These are phyloP conservation scores for Blastobotrys buckinghamii DNA, from an alignment of 1,139 yeast genomes.

Conservation along the genomic window DNA sequence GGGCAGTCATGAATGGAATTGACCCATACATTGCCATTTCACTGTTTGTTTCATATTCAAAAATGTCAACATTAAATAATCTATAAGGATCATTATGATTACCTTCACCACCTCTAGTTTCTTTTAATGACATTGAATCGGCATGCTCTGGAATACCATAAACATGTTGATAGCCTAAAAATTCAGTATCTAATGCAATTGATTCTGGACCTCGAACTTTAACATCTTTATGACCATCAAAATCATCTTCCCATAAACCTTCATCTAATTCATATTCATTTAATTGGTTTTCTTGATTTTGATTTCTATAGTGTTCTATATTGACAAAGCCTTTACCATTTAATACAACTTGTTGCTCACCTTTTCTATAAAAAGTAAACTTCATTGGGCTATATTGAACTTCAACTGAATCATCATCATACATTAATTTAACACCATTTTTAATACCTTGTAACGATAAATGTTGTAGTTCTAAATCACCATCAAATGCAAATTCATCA, in stretches of 20 bases:
- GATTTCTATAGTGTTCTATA: constrained; percentile 67
- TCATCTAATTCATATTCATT: constrained; percentile 25
- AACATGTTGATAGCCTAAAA: constrained; percentile 54
- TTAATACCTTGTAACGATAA: constrained; percentile 9
- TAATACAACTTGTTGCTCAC: constrained; percentile 45
- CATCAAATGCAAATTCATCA: constrained; percentile 55
- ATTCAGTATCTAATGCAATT: constrained; percentile 68
- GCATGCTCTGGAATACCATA: constrained; percentile 98
- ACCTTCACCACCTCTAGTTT: constrained; percentile 45
- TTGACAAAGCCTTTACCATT: constrained; percentile 70
- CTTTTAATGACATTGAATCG: constrained; percentile 64
- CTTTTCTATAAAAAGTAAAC: constrained; percentile 44
- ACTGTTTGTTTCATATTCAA: constrained; percentile 81
- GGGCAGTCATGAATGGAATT: constrained; percentile 79
- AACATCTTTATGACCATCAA: constrained; percentile 50
- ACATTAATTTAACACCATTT: constrained; percentile 23
- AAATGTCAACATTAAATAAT: constrained; percentile 85
- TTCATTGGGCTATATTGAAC: constrained; percentile 48
- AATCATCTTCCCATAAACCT: constrained; percentile 34
- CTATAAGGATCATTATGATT: constrained; percentile 67
- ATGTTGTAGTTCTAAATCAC: constrained; percentile 21
- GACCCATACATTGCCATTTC: constrained; percentile 92
- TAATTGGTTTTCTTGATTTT: constrained; percentile 18
- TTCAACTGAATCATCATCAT: constrained; percentile 42
- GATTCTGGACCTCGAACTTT: constrained; percentile 88